Percentiles rank a stretch among this genome's conserved stretches.
Evolutionary conservation across 1,139 yeast species (phyloP).

Genomic region (Diutina sp.): DNA sequence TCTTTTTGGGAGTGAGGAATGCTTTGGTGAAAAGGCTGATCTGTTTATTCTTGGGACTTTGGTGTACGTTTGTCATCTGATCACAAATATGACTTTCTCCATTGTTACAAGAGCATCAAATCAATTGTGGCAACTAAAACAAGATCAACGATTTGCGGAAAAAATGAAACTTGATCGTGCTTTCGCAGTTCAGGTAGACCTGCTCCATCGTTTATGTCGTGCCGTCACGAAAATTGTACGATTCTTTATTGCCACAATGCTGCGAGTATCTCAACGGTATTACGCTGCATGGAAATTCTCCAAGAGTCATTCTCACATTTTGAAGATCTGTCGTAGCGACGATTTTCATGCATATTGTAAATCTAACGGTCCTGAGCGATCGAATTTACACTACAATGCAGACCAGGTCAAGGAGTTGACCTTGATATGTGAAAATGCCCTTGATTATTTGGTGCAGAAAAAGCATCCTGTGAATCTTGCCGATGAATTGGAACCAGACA

Average conservation of each 20-base stretch:
- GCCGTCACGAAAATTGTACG: conserved; percentile 4
- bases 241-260: conserved; percentile 3
- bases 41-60: conserved; percentile 22
- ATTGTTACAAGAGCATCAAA: conserved; percentile 20
- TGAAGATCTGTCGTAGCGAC: conserved; percentile 12
- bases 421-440: conserved; percentile 9
- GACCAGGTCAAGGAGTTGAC: conserved; percentile 18
- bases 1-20: conserved; percentile 14
- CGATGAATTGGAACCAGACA: conserved; percentile 6
- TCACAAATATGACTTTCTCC: neutral
- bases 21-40: conserved; percentile 21
- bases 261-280: conserved; percentile 23
- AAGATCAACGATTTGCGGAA: conserved; percentile 7
- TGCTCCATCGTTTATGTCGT: conserved; percentile 3
- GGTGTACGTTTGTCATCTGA: conserved; percentile 6
- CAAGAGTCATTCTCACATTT: conserved; percentile 21
- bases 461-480: conserved; percentile 7
- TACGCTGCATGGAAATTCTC: conserved; percentile 41
- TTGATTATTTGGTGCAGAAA: conserved; percentile 8
- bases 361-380: conserved; percentile 8
- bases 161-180: conserved; percentile 4
- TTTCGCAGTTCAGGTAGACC: conserved; percentile 3
- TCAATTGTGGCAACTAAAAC: conserved; percentile 12
- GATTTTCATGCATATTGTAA: conserved; percentile 16
- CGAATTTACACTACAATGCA: conserved; percentile 6